Base-by-base conservation (phyloP, 345 rosid species). In the Populus nigra region DNA sequence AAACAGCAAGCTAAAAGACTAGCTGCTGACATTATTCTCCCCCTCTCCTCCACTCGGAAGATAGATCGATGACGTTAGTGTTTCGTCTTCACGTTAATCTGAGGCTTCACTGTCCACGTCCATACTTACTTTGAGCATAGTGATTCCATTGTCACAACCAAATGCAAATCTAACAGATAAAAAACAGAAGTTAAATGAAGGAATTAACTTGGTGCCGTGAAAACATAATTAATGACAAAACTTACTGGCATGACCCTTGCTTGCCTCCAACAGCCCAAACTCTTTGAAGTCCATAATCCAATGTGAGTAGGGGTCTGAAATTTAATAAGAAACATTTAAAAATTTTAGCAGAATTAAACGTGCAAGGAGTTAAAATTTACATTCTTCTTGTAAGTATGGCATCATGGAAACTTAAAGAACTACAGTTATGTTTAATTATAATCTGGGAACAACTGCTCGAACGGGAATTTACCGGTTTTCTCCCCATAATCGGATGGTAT, bases 191-290 rank as follows among this genome's bases (percentile, higher is more conserved):
- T 10, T 4, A 71, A 43, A 25, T 18, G 20, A 17, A 39, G 33
- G 33, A 61, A 33, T 27, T 73, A n/a, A 25, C 53, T 18, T 50
- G 8, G 6, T 41, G 31, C 11, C 10, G 27, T 39, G 55, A 55
- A 55, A 35, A 11, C 15, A 76, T 33, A 8, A 23, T 20, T 25
- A 20, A 1, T 62, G 68, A 57, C 63, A n/a, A 27, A 74, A 79
- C 78, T 79, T 79, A 79, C 82, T 74, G 62, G 13, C 63, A 25
- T 22, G 78, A 79, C 25, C 65, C 78, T 22, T 63, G 63, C 70
- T 3, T 62, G 74, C 74, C 82, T 72, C 82, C 84, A 38, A 68
- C 23, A 8, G 73, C 23, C 85, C 87, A 85, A 1, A 80, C 84
- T 33, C 85, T 82, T 74, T 72, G 80, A 27, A 82, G 76, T 23